Percentiles rank a stretch among this genome's conserved stretches.
These are phyloP conservation scores for Nitzschia sp. DNA, from an alignment of 108 stramenopile genomes.

Conservation along the genomic window DNA sequence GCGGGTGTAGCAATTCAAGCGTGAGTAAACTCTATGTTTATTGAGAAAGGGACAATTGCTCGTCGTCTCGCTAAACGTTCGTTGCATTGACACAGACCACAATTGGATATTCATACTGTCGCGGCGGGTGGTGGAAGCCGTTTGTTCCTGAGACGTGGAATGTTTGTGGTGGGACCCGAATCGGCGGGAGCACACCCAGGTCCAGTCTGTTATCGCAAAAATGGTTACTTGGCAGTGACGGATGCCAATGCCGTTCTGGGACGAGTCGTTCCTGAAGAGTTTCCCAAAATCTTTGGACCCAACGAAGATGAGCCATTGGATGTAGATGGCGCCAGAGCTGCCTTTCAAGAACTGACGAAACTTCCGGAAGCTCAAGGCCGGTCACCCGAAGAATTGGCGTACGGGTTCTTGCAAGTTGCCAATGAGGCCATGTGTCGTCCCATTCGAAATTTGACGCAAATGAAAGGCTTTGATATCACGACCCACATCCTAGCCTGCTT, in stretches of 20 bases:
- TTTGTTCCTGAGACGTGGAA: constrained; percentile 87
- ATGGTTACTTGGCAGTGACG: constrained; percentile 96
- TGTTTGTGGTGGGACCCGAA: constrained; percentile 97
- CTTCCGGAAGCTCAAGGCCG: constrained; percentile 67
- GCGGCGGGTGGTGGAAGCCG: constrained; percentile 94
- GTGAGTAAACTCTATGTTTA: constrained; percentile 10
- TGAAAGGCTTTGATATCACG: constrained; percentile 91
- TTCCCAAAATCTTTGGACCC: constrained; percentile 97
- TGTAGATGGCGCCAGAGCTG: constrained; percentile 78
- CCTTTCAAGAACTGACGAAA: constrained; percentile 78
- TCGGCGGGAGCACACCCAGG: constrained; percentile 97
- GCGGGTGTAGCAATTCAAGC: constrained; percentile 95
- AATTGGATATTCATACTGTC: constrained; percentile 98
- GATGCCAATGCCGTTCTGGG: constrained; percentile 98
- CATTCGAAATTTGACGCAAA: constrained; percentile 98
- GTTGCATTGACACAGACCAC: constrained; percentile 56
- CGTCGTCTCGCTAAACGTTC: neutral
- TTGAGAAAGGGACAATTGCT: neutral
- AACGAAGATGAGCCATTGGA: constrained; percentile 96
- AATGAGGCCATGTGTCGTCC: constrained; percentile 99
- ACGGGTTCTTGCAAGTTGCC: constrained; percentile 96
- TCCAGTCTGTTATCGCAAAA: constrained; percentile 98
- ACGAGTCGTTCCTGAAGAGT: constrained; percentile 88
- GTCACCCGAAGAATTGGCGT: constrained; percentile 89
- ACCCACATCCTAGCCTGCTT: constrained; percentile 93